Conservation (phyloP, 2,329 filamentous ascomycete genomes). For the Pseudocercospora vitis region DNA sequence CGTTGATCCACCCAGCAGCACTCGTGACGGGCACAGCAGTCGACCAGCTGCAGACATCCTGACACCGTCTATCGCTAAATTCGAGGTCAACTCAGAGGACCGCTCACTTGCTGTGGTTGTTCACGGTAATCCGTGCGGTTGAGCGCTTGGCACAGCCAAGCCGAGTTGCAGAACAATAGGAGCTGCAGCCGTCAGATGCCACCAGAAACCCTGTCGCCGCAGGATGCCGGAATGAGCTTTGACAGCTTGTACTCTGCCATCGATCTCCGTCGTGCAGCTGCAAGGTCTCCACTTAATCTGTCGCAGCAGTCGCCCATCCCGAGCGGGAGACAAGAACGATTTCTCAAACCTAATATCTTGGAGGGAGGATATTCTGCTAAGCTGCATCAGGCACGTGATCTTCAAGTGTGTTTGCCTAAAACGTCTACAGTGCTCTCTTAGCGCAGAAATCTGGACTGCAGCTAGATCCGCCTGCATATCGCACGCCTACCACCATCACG, state of each 20-base stretch:
- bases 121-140: too few species aligned
- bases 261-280: conserved; percentile 1
- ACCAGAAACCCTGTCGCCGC: conserved; percentile 2
- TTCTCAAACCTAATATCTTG: background rate
- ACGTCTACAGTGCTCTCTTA: background rate
- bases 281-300: background rate
- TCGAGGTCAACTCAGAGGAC: background rate
- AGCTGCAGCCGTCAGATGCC: conserved; percentile 2
- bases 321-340: background rate
- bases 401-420: conserved; percentile 8
- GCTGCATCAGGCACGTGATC: background rate
- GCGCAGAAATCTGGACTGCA: background rate
- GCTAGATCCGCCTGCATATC: conserved; percentile 5
- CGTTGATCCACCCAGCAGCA: background rate
- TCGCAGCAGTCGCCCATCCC: background rate
- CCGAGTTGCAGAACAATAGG: background rate
- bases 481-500: background rate
- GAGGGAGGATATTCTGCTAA: background rate
- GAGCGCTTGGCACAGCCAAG: conserved; percentile 3
- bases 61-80: background rate
- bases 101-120: background rate
- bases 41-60: conserved; percentile 5
- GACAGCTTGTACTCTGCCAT: conserved; percentile 6
- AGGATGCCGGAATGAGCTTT: conserved; percentile 3
- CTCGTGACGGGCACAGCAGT: background rate